Conservation (phyloP, 108 stramenopile genomes). For the Pseudonitzschia delicatissima region DNA sequence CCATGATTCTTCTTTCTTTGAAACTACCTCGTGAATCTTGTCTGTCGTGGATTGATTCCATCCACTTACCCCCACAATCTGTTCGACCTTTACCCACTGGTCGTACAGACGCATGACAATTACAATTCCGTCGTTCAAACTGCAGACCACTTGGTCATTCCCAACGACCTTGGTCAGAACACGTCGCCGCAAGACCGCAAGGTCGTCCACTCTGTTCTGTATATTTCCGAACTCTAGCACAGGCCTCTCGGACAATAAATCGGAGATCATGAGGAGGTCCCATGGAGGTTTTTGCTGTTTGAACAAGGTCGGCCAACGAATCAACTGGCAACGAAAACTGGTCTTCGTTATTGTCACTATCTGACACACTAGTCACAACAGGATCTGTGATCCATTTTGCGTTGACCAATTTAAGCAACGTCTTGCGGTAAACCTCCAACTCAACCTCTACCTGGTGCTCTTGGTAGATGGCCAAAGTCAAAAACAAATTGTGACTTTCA, state of each 20-base stretch:
- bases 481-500: conserved; percentile 14
- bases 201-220: conserved; percentile 41
- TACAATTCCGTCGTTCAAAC: conserved; percentile 60
- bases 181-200: conserved; percentile 35
- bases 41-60: conserved; percentile 20
- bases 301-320: conserved; percentile 57
- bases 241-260: conserved; percentile 57
- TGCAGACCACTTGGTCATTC: conserved; percentile 59
- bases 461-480: conserved; percentile 18
- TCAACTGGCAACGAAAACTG: conserved; percentile 36
- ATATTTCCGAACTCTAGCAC: conserved; percentile 50
- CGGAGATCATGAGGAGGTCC: conserved; percentile 46
- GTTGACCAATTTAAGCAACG: conserved; percentile 32
- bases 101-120: conserved; percentile 50
- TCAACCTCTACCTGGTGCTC: conserved; percentile 23
- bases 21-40: conserved; percentile 15
- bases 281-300: conserved; percentile 34
- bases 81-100: conserved; percentile 20
- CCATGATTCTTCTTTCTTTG: conserved; percentile 15
- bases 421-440: conserved; percentile 33
- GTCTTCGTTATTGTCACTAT: neutral
- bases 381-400: conserved; percentile 30
- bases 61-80: conserved; percentile 34
- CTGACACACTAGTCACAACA: neutral
- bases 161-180: conserved; percentile 51